These are phyloP conservation scores for Spencermartinsiella ligniputridi DNA, from an alignment of 1,139 yeast genomes.

Conservation along the genomic window DNA sequence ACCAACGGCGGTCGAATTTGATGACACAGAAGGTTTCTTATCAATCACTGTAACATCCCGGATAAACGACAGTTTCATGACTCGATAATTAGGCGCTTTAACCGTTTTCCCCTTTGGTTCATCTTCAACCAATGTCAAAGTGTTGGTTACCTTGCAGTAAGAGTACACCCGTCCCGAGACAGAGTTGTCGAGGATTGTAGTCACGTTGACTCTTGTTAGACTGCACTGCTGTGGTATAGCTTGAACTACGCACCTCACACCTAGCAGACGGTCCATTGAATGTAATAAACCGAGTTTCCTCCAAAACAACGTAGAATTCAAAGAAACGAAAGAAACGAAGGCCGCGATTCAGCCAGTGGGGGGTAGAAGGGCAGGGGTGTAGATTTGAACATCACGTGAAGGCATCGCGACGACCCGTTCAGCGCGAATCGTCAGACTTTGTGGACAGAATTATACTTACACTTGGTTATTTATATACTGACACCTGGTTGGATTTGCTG, in stretches of 20 bases:
- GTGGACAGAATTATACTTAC: no score
- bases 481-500: no score
- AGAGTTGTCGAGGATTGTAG: slow-evolving; percentile 54
- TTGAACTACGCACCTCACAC: not conserved
- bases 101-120: slow-evolving; percentile 23
- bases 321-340: no score
- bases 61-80: slow-evolving; percentile 57
- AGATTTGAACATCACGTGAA: no score
- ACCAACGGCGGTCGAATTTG: not conserved
- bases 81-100: slow-evolving; percentile 38
- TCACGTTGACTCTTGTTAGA: slow-evolving; percentile 49
- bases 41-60: slow-evolving; percentile 48
- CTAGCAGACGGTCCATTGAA: slow-evolving; percentile 1
- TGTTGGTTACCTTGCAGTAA: slow-evolving; percentile 44
- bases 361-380: no score
- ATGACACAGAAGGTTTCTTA: slow-evolving; percentile 21
- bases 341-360: no score
- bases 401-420: no score
- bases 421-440: no score
- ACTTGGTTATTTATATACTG: no score
- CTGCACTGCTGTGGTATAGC: not conserved
- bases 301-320: no score
- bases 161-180: slow-evolving; percentile 61
- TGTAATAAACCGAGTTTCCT: no score
- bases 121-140: slow-evolving; percentile 36